Evolutionary conservation across 352 stramenopile genomes (phyloP).

Genomic region (Phytophthora sp.): DNA sequence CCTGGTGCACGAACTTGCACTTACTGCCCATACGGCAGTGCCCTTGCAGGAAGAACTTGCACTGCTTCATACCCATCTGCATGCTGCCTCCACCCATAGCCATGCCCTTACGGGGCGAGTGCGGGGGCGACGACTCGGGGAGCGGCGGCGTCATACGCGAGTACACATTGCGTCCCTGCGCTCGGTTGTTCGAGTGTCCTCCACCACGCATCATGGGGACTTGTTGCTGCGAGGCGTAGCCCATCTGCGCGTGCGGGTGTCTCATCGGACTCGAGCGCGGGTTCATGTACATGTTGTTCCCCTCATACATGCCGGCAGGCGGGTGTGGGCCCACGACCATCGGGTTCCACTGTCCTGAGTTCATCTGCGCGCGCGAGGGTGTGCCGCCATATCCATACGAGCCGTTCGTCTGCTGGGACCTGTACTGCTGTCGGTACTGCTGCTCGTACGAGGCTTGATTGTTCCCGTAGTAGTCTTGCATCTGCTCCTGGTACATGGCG

Average conservation of each 20-base stretch:
- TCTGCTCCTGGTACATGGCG: constrained; percentile 46
- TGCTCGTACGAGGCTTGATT: constrained; percentile 37
- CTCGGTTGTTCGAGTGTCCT: constrained; percentile 27
- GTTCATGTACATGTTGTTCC: constrained; percentile 64
- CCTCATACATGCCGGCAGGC: constrained; percentile 36
- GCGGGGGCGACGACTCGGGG: constrained; percentile 63
- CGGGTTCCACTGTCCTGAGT: constrained; percentile 48
- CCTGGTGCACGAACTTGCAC: constrained; percentile 84
- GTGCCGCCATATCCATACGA: constrained; percentile 39
- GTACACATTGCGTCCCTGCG: constrained; percentile 45
- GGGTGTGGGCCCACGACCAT: constrained; percentile 35
- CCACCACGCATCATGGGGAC: constrained; percentile 37
- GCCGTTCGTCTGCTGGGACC: constrained; percentile 27
- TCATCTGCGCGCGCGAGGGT: constrained; percentile 32
- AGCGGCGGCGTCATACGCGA: constrained; percentile 64
- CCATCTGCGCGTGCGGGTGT: constrained; percentile 44
- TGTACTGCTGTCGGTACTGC: constrained; percentile 30
- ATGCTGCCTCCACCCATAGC: constrained; percentile 27
- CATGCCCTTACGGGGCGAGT: constrained; percentile 57
- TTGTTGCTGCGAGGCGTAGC: constrained; percentile 43
- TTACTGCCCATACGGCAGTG: constrained; percentile 88
- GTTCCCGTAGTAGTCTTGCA: constrained; percentile 57
- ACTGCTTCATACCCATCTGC: constrained; percentile 71
- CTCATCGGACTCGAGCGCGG: constrained; percentile 36
- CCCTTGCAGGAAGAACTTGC: constrained; percentile 86